Evolutionary conservation across 805 yeast genomes (phyloP), one percentile per base, ranked within the genome.

Genomic region (Nakazawaea pomicola): DNA sequence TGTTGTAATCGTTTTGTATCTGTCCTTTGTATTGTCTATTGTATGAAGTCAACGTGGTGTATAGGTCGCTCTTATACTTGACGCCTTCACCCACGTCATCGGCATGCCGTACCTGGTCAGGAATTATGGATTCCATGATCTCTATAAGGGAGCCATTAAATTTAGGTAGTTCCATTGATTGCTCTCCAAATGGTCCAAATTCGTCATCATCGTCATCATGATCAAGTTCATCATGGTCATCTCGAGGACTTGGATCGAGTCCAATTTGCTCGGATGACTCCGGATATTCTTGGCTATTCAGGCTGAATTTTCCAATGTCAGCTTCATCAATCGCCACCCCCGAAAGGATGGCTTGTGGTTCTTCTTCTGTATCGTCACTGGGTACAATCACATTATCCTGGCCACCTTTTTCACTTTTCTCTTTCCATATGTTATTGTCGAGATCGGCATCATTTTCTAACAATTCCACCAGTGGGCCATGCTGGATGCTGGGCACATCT

Each of bases 111-210:
- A 20, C 15, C 4, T n/a, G 12, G n/a, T 32, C 15, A 4, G 33
- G 33, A 10, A 36, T 10, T 8, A 36, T 17, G 5, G n/a, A 10
- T 8, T 36, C 40, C 33, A 36, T 28, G 9, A 29, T n/a, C 12
- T 20, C 27, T 6, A 14, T 14, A 6, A 36, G 18, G 9, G 40
- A 27, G 8, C 19, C n/a, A 9, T 4, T 6, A 16, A 36, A 29
- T 4, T 18, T 36, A 12, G 38, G 34, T 19, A 14, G 15, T 11
- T 19, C 33, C 16, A 36, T 24, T 4, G 21, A 11, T 25, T 35
- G 40, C 19, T 41, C 40, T 31, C 36, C 44, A 35, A 41, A 41
- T 7, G 44, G 30, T 8, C 44, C 44, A 19, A 41, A 41, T 14
- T 41, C 44, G 14, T 24, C 32, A 18, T 36, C 44, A 19, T 23